Evolutionary conservation across 129 eudicot species (phyloP).

Genomic region (Pseudognaphalium luteoalbum): DNA sequence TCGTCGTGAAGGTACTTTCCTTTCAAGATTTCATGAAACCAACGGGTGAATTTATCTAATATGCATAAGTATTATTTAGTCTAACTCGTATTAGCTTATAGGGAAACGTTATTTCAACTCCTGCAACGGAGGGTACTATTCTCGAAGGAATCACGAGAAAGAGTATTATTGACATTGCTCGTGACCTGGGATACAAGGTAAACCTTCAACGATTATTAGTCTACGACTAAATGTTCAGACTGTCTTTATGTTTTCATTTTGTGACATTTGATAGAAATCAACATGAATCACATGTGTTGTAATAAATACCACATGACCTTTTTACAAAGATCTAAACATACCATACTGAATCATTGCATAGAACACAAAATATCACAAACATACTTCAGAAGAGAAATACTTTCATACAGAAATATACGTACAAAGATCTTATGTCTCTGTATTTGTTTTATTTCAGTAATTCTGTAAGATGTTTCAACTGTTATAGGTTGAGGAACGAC

Average conservation of each 20-base stretch:
- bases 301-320: too few relatives aligned
- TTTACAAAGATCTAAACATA: too few relatives aligned
- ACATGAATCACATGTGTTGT: too few relatives aligned
- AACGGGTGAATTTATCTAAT: neutral
- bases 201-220: neutral
- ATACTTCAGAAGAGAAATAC: neutral
- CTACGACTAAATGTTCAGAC: too few relatives aligned
- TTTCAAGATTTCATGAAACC: neutral
- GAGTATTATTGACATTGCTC: slow-evolving; percentile 76
- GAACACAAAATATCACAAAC: neutral
- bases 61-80: neutral
- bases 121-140: slow-evolving; percentile 61
- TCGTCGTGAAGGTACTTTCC: slow-evolving; percentile 66
- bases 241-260: too few relatives aligned
- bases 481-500: slow-evolving; percentile 75
- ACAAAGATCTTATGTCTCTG: too few relatives aligned
- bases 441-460: neutral
- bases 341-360: neutral
- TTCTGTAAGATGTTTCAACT: neutral
- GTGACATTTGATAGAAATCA: neutral
- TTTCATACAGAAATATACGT: neutral
- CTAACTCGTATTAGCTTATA: neutral
- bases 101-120: slow-evolving; percentile 75
- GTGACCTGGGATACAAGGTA: slow-evolving; percentile 70
- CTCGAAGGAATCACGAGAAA: slow-evolving; percentile 86